Conservation (phyloP, 2,329 filamentous ascomycete genomes). For the Colletotrichum plurivorum region DNA sequence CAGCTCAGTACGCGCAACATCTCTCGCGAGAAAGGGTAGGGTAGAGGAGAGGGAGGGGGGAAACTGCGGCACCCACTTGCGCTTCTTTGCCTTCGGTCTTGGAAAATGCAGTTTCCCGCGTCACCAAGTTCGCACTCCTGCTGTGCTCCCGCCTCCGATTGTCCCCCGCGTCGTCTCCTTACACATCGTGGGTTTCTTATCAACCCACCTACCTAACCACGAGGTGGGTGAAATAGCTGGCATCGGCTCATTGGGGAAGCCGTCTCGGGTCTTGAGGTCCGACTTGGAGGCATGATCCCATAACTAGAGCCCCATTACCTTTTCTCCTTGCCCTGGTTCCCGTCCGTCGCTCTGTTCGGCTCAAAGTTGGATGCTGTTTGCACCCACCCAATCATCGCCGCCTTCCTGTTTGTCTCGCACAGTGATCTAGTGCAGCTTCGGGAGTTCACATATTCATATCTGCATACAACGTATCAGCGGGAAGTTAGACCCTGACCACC, state of each 20-base stretch:
- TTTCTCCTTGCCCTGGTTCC: neutral
- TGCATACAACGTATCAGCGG: slow-evolving; percentile 28
- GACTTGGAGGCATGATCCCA: slow-evolving; percentile 8
- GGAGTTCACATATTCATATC: slow-evolving; percentile 9
- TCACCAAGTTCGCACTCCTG: slow-evolving; percentile 7
- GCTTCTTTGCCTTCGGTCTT: slow-evolving; percentile 2
- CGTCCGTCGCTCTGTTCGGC: neutral
- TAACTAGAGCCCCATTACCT: neutral
- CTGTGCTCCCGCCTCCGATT: slow-evolving; percentile 9
- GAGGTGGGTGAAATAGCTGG: slow-evolving; percentile 12
- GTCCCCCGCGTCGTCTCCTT: neutral
- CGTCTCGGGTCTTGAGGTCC: neutral
- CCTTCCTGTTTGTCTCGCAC: slow-evolving; percentile 23
- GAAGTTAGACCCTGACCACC: slow-evolving; percentile 10
- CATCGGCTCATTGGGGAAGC: slow-evolving; percentile 31
- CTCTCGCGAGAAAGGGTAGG: too few species aligned
- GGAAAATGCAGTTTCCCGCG: slow-evolving; percentile 32
- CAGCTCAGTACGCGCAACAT: neutral
- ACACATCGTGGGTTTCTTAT: slow-evolving; percentile 18
- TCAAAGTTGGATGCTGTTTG: neutral
- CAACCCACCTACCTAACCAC: slow-evolving; percentile 25
- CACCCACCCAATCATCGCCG: slow-evolving; percentile 11
- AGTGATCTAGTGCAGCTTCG: slow-evolving; percentile 9
- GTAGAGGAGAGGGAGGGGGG: neutral
- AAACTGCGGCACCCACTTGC: neutral